A percentile compares a stretch with the other conserved stretches of the same genome.
Evolutionary conservation across 345 rosid species (phyloP).

Genomic region (Alliaria petiolata): DNA sequence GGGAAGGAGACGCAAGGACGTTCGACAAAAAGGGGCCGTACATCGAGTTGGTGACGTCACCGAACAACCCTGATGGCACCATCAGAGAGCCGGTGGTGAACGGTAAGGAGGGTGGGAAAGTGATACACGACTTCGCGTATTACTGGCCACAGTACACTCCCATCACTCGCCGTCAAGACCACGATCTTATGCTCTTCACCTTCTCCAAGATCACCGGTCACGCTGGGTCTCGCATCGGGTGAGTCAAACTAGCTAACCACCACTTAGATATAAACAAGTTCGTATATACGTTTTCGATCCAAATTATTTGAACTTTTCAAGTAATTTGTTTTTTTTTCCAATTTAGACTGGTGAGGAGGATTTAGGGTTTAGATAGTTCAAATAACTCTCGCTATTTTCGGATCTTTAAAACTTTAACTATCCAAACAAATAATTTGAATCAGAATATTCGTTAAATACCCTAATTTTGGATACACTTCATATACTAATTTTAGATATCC

Average conservation of each 20-base stretch:
- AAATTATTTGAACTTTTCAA: no score
- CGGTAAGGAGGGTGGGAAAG: conserved; percentile 37
- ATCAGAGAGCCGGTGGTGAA: conserved; percentile 63
- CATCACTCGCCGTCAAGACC: conserved; percentile 49
- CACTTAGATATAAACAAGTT: neutral
- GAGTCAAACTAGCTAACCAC: conserved; percentile 6
- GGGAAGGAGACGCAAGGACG: conserved; percentile 73
- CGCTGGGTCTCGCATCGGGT: conserved; percentile 95
- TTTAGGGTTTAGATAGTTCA: no score
- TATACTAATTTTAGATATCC: neutral
- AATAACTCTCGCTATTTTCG: no score
- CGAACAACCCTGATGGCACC: conserved; percentile 81
- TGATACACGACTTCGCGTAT: conserved; percentile 77
- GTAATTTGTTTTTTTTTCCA: no score
- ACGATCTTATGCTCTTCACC: conserved; percentile 85
- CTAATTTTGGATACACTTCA: no score
- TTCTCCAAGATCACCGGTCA: conserved; percentile 87
- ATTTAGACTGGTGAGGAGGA: no score
- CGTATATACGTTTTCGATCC: no score
- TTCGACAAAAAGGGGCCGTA: conserved; percentile 53
- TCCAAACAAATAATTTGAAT: no score
- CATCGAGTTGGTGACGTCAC: conserved; percentile 70
- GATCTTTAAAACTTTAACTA: no score
- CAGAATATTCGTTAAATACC: no score
- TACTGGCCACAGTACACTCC: conserved; percentile 89